These are phyloP conservation scores for Metrosideros polymorpha DNA, from an alignment of 441 rosid species.

Conservation along the genomic window DNA sequence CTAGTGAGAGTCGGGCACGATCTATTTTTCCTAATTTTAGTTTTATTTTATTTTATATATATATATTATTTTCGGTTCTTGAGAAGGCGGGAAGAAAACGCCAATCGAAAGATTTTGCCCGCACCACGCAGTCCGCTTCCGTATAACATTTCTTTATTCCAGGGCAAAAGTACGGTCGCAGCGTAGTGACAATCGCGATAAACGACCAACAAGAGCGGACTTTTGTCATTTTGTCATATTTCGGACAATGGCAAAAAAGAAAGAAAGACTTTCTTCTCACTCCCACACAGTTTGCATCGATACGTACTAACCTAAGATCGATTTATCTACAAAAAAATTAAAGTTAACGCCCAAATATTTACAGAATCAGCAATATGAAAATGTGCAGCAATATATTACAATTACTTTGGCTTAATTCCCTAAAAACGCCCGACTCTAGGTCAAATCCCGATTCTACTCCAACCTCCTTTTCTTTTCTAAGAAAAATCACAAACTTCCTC, in stretches of 20 bases:
- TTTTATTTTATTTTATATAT: fast-evolving
- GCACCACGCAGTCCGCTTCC: neutral
- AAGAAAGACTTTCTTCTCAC: neutral
- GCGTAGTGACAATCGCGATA: neutral
- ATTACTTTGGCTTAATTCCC: no score
- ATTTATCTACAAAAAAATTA: neutral
- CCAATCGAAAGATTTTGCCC: neutral
- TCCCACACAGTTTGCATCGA: neutral
- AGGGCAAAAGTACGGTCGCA: neutral
- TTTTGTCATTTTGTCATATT: neutral
- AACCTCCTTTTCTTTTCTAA: no score
- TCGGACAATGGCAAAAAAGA: neutral
- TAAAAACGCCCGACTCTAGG: no score
- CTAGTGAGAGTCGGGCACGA: neutral
- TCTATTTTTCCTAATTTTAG: neutral
- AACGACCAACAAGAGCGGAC: neutral
- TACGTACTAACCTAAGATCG: neutral
- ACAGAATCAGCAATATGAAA: neutral
- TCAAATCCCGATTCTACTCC: no score
- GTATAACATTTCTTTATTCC: neutral
- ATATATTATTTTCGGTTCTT: neutral
- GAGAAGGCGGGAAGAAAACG: neutral
- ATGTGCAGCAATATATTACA: fast-evolving
- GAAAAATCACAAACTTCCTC: no score
- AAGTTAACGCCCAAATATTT: neutral